phyloP scores from a whole-genome alignment of 2,329 filamentous ascomycete genomes.

The Arachnopeziza araneosa region DNA sequence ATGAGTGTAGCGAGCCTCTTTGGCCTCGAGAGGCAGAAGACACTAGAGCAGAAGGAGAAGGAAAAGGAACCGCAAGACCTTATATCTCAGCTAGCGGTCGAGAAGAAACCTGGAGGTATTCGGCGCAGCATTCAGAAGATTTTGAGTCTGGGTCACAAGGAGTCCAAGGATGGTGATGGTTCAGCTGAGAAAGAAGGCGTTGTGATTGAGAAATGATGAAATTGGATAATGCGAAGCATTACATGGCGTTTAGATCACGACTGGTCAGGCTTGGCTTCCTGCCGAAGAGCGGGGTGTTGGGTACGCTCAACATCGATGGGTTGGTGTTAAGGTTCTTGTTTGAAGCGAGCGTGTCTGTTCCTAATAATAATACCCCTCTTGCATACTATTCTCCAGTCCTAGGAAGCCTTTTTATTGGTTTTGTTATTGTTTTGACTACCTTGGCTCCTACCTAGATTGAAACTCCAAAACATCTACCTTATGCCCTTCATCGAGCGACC shows the following conservation, averaged over 20 bases:
- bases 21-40: slow-evolving; percentile 16
- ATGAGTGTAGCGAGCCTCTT: slow-evolving; percentile 27
- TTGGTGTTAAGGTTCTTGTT: background rate
- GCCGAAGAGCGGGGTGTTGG: background rate
- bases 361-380: too few species aligned
- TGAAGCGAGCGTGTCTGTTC: too few species aligned
- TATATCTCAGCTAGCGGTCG: background rate
- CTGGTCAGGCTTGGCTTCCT: background rate
- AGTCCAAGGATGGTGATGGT: background rate
- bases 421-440: too few species aligned
- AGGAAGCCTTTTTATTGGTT: too few species aligned
- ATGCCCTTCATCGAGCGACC: too few species aligned
- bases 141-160: slow-evolving; percentile 6
- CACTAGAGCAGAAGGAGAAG: slow-evolving; percentile 9
- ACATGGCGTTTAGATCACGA: background rate
- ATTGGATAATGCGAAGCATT: background rate
- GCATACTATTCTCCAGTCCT: too few species aligned
- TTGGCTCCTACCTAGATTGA: too few species aligned
- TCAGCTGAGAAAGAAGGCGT: background rate
- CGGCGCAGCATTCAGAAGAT: slow-evolving; percentile 9
- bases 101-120: slow-evolving; percentile 3
- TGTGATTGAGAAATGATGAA: background rate
- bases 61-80: background rate
- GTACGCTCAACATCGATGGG: slow-evolving; percentile 2
- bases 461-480: too few species aligned